phyloP scores from a whole-genome alignment of 495 filamentous ascomycete genomes.

The Corynascus novoguineensis region DNA sequence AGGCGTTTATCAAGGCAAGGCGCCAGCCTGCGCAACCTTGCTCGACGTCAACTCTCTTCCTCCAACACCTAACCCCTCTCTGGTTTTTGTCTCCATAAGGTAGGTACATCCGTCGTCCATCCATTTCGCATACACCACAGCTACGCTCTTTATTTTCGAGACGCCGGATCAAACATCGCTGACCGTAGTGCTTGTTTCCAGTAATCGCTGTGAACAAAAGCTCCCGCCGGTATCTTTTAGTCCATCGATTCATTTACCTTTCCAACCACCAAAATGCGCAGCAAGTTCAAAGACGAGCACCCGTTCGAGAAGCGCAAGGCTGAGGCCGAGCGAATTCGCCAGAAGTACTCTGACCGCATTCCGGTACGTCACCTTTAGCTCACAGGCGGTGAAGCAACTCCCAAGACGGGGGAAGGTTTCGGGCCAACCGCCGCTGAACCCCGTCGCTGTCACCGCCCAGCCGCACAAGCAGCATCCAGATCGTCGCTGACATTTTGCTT shows the following conservation, averaged over 20 bases:
- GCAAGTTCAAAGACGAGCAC: conserved; percentile 99
- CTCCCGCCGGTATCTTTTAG: neutral
- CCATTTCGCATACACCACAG: conserved; percentile 1
- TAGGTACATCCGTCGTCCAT: neutral
- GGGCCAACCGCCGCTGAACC: neutral
- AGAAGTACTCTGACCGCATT: conserved; percentile 98
- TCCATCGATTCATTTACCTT: conserved; percentile 2
- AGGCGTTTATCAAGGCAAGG: conserved; percentile 26
- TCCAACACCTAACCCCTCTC: neutral
- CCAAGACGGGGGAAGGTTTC: neutral
- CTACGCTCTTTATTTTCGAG: neutral
- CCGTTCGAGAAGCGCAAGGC: conserved; percentile 99
- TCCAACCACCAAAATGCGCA: conserved; percentile 65
- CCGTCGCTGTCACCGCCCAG: neutral
- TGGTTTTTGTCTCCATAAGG: neutral
- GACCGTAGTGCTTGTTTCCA: neutral
- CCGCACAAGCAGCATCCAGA: neutral
- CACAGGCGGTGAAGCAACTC: conserved; percentile 11
- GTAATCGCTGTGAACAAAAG: neutral
- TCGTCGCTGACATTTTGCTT: conserved; percentile 9
- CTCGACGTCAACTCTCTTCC: conserved; percentile 15
- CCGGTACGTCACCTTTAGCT: conserved; percentile 68
- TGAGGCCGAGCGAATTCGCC: conserved; percentile 96
- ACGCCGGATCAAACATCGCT: neutral
- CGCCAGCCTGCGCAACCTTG: conserved; percentile 18